Base-by-base conservation (phyloP, 2,329 filamentous ascomycete genomes). In the Exophiala sp. region DNA sequence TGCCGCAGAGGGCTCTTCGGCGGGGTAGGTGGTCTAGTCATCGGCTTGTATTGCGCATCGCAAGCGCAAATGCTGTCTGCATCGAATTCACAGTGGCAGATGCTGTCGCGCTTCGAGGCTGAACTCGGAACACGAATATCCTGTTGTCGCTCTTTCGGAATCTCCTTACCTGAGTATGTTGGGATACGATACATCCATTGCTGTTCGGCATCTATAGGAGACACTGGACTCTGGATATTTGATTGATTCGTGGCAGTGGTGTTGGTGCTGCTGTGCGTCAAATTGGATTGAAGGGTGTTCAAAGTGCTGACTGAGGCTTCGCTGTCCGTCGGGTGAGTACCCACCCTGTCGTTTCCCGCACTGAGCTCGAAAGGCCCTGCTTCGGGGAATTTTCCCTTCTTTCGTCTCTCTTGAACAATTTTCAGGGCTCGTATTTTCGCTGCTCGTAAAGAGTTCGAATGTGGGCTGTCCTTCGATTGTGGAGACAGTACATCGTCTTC, bases 381-480 rank as follows among this genome's bases (percentile, higher is more conserved):
- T 29, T 5, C 24, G 7, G 2, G 24, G 5, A 8, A 29, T 29
- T 29, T 29, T 3, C 24, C 24, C 3, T 29, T 29, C 7, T 29
- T 29, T 4, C 24, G 24, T 29, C 7, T 29, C 24, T 29, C 24
- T 29, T 2, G 24, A 29, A 29, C 24, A 29, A 74, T 3, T 68
- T 20, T 72, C 51, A 74, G 72, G 2, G 73, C 73, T 16, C 74
- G 71, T 38, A 75, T 73, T 8, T 73, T 71, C 12, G 73, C 71
- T 3, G 69, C 73, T 2, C 68, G 73, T 55, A 76, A 49, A 44
- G 75, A 75, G 45, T 74, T 75, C 2, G 72, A 74, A 59, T 71
- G 73, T 46, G 70, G 67, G 14, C 71, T 70, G 4, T 46, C 16
- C 40, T 41, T 40, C 8, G 41, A 50, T 5, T 38, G 41, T 20